Evolutionary conservation across 495 filamentous ascomycete species (phyloP), one percentile per base, ranked within the genome.

Genomic region (Neurospora hispaniola): DNA sequence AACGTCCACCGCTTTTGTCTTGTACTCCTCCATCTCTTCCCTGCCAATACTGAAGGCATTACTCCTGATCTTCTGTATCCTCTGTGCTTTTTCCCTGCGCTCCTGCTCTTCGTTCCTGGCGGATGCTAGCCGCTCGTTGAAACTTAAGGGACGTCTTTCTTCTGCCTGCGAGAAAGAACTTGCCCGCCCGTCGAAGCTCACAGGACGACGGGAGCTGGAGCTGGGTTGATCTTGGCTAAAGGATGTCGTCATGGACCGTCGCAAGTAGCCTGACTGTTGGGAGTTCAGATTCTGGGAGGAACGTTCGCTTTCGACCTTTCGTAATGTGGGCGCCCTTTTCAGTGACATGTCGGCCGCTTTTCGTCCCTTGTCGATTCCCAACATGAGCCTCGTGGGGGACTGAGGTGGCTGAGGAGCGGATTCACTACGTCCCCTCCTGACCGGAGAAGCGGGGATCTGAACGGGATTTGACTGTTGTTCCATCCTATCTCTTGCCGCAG

Each of bases 281-380:
- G 73, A 9, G 0, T 66, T 2, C 4, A 4, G 14, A 18, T 1
- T 27, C 54, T 66, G 54, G 14, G 54, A 66, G 12, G 59, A 73
- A 20, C 71, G 74, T 12, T 76, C 76, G 12, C 83, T 80, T n/a
- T 76, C 70, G 27, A 73, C 27, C 54, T 75, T 84, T 66, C 78
- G 82, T 66, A 80, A 75, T 75, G 80, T 85, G 72, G 91, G 88
- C 0, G 93, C 90, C 74, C 93, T 86, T 78, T 91, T 94, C 40
- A 99, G 81, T 5, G 95, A 98, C 46, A 99, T 87, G 78, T 97
- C 93, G 46, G 86, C 88, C 7, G 91, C 94, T 74, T 86, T 91
- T 48, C 93, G 84, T 1, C 93, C 93, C 78, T 96, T 96, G 79
- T 97, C 94, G 66, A 99, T 96, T 3, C 96, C 96, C 12, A 99